These are phyloP conservation scores for Monosporozyma servazzii DNA, from an alignment of 805 yeast genomes.

Conservation along the genomic window DNA sequence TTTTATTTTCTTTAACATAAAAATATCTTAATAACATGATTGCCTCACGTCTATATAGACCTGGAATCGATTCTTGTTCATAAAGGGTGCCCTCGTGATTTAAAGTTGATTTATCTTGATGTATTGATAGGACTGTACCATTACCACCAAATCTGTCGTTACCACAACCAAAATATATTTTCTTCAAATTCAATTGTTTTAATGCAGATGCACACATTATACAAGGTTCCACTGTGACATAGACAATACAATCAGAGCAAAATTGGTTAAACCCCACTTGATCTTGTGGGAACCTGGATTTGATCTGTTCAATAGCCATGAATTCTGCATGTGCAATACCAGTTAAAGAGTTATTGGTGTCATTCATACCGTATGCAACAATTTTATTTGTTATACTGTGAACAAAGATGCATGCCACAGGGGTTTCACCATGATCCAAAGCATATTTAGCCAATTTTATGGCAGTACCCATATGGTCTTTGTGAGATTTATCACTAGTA, in stretches of 20 bases:
- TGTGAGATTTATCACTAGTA: background rate
- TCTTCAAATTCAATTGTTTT: slow-evolving; percentile 63
- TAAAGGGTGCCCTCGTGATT: background rate
- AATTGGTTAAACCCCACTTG: slow-evolving; percentile 18
- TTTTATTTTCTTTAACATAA: slow-evolving; percentile 74
- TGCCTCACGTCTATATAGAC: slow-evolving; percentile 72
- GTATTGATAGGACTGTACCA: slow-evolving; percentile 69
- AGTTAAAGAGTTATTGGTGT: slow-evolving; percentile 72
- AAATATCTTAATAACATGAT: slow-evolving; percentile 71
- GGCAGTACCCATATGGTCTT: slow-evolving; percentile 41
- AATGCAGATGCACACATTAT: slow-evolving; percentile 95
- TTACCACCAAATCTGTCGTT: slow-evolving; percentile 96
- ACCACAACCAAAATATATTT: slow-evolving; percentile 84
- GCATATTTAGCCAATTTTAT: slow-evolving; percentile 55
- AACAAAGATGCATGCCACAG: slow-evolving; percentile 75
- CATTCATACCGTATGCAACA: slow-evolving; percentile 72
- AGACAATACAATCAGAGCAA: slow-evolving; percentile 54
- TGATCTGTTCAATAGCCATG: slow-evolving; percentile 56
- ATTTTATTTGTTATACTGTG: slow-evolving; percentile 36
- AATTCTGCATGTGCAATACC: slow-evolving; percentile 94
- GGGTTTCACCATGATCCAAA: slow-evolving; percentile 61
- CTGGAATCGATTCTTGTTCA: slow-evolving; percentile 48
- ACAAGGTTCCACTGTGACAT: slow-evolving; percentile 96
- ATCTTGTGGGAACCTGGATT: slow-evolving; percentile 20
- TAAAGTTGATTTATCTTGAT: slow-evolving; percentile 34